These are phyloP conservation scores for Cutaneotrichosporon spelunceum DNA, from an alignment of 1,284 basidiomycete species.

Conservation along the genomic window DNA sequence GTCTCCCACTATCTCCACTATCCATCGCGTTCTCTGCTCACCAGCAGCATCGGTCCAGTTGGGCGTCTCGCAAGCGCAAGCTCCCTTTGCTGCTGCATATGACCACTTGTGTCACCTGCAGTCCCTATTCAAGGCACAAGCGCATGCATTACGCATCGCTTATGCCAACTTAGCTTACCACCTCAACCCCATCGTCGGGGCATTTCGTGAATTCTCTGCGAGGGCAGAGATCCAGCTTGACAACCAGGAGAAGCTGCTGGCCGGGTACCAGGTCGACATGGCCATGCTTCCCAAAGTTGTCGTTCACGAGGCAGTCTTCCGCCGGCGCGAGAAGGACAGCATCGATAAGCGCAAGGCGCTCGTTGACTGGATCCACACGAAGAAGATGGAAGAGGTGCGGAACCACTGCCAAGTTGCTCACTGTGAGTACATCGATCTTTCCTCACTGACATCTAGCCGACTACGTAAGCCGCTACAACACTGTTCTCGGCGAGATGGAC, in stretches of 20 bases:
- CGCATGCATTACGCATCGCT: conserved; percentile 41
- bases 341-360: conserved; percentile 39
- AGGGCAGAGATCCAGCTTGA: conserved; percentile 36
- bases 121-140: conserved; percentile 44
- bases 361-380: conserved; percentile 44
- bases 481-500: conserved; percentile 35
- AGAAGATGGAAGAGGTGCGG: conserved; percentile 48
- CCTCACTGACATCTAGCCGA: conserved; percentile 25
- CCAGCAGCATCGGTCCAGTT: conserved; percentile 16
- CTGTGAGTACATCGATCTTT: conserved; percentile 26
- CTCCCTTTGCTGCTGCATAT: conserved; percentile 42
- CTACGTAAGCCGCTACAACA: conserved; percentile 34
- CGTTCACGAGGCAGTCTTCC: conserved; percentile 40
- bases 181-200: conserved; percentile 38
- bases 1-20: not conserved
- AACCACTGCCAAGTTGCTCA: conserved; percentile 39
- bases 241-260: conserved; percentile 35
- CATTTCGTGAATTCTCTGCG: conserved; percentile 36
- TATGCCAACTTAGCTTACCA: conserved; percentile 45
- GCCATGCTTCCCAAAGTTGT: conserved; percentile 40
- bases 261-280: conserved; percentile 40
- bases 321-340: conserved; percentile 32
- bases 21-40: conserved; percentile 4
- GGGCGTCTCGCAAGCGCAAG: conserved; percentile 30
- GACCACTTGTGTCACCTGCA: conserved; percentile 45